phyloP scores from a whole-genome alignment of 371 early-diverging fungal genomes.

The Rhizopus arrhizus region DNA sequence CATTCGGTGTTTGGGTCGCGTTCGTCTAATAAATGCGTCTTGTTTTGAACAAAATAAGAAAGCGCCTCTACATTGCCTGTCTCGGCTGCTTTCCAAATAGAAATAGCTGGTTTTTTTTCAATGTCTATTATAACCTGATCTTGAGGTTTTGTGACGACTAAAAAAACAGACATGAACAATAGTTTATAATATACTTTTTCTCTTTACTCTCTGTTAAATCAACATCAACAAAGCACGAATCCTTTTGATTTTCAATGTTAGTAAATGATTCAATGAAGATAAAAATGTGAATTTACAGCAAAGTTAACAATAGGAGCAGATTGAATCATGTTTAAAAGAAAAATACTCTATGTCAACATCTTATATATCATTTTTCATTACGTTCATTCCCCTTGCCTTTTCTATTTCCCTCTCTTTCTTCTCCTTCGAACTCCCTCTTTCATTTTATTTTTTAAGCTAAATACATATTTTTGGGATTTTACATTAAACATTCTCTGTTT shows the following conservation, averaged over 20 bases:
- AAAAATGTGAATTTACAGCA: constrained; percentile 1
- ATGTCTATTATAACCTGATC: constrained; percentile 9
- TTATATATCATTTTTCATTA: neutral
- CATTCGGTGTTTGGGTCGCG: constrained; percentile 56
- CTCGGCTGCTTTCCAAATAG: constrained; percentile 36
- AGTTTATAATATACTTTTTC: neutral
- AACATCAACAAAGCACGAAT: constrained; percentile 26
- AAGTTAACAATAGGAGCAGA: constrained; percentile 11
- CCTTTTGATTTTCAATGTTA: constrained; percentile 9
- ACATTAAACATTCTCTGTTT: neutral
- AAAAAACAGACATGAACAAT: neutral
- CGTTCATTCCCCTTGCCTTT: too few species aligned
- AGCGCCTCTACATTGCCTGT: constrained; percentile 32
- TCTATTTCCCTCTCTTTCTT: neutral
- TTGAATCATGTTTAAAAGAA: neutral
- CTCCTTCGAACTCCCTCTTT: neutral
- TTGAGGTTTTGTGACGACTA: constrained; percentile 4
- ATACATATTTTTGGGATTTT: neutral
- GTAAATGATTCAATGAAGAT: neutral
- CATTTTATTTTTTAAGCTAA: neutral
- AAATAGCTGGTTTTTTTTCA: constrained; percentile 8
- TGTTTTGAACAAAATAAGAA: constrained; percentile 23
- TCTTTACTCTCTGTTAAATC: constrained; percentile 25
- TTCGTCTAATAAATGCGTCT: constrained; percentile 36
- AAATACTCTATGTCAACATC: neutral